Percentiles rank a stretch among this genome's conserved stretches.
Evolutionary conservation across 1,284 basidiomycete genomes (phyloP).

Genomic region (Trichosporon coremiiforme): DNA sequence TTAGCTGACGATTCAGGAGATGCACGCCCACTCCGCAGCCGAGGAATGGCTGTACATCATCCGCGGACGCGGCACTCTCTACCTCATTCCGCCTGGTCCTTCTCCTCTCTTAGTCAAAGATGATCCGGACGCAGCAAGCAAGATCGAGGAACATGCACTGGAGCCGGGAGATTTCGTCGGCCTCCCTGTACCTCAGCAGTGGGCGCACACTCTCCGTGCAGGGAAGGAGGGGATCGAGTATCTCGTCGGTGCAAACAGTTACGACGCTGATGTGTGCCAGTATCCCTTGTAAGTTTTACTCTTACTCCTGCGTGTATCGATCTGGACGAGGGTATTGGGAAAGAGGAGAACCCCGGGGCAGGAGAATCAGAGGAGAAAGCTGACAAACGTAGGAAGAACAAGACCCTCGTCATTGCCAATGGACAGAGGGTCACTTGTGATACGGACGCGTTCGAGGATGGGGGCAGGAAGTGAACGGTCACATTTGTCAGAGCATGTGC

Average conservation of each 20-base stretch:
- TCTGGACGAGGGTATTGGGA: background rate
- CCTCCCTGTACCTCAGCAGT: slow-evolving; percentile 24
- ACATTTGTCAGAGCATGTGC: too few species aligned
- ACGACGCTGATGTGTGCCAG: slow-evolving; percentile 33
- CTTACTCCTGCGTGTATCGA: background rate
- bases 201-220: slow-evolving; percentile 34
- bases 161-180: slow-evolving; percentile 38
- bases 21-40: slow-evolving; percentile 39
- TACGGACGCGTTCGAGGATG: background rate
- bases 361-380: background rate
- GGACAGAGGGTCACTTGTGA: background rate
- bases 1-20: slow-evolving; percentile 23
- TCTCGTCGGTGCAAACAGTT: slow-evolving; percentile 35
- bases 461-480: background rate
- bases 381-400: slow-evolving; percentile 8
- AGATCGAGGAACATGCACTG: slow-evolving; percentile 26
- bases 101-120: background rate
- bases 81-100: slow-evolving; percentile 14
- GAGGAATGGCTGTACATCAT: slow-evolving; percentile 42
- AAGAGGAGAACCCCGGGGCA: background rate
- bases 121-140: background rate
- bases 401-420: slow-evolving; percentile 16
- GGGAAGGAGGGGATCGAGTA: slow-evolving; percentile 36
- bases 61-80: slow-evolving; percentile 29
- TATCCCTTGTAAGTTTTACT: slow-evolving; percentile 38